phyloP scores from a whole-genome alignment of 257 asterid species.

The Nicotiana tomentosiformis region DNA sequence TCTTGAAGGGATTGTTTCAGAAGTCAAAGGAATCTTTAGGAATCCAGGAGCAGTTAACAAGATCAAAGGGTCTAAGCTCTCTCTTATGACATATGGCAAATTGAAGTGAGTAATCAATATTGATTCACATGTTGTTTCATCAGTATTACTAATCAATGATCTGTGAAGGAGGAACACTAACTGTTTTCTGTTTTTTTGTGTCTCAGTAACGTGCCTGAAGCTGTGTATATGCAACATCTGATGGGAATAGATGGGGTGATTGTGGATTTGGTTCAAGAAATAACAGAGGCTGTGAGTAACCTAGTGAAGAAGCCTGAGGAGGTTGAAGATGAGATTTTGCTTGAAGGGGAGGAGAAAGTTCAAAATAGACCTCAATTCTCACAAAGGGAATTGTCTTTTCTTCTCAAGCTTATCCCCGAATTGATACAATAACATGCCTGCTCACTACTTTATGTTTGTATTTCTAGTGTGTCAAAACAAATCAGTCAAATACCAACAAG shows the following conservation, averaged over 20 bases:
- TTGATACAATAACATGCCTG: constrained; percentile 35
- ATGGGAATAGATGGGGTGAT: constrained; percentile 96
- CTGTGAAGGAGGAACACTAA: not conserved
- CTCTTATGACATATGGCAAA: constrained; percentile 76
- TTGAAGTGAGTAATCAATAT: constrained; percentile 49
- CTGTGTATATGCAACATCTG: constrained; percentile 78
- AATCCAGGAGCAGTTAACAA: constrained; percentile 71
- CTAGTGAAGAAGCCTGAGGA: constrained; percentile 39
- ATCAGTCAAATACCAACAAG: not conserved
- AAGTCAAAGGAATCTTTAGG: constrained; percentile 61
- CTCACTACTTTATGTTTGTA: not conserved
- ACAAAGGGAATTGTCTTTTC: constrained; percentile 67
- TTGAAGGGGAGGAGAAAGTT: constrained; percentile 29
- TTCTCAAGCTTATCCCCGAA: constrained; percentile 81
- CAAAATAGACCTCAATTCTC: constrained; percentile 62
- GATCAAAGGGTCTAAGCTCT: constrained; percentile 70
- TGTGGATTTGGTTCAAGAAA: constrained; percentile 71
- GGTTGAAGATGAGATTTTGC: constrained; percentile 7
- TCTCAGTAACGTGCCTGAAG: constrained; percentile 71
- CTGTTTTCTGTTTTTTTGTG: not conserved
- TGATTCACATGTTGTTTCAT: not conserved
- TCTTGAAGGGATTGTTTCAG: constrained; percentile 84
- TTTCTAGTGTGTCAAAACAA: not conserved
- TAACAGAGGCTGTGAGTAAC: constrained; percentile 50
- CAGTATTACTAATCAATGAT: not conserved